These are phyloP conservation scores for Venturia nashicola DNA, from an alignment of 2,329 filamentous ascomycete genomes.

Conservation along the genomic window DNA sequence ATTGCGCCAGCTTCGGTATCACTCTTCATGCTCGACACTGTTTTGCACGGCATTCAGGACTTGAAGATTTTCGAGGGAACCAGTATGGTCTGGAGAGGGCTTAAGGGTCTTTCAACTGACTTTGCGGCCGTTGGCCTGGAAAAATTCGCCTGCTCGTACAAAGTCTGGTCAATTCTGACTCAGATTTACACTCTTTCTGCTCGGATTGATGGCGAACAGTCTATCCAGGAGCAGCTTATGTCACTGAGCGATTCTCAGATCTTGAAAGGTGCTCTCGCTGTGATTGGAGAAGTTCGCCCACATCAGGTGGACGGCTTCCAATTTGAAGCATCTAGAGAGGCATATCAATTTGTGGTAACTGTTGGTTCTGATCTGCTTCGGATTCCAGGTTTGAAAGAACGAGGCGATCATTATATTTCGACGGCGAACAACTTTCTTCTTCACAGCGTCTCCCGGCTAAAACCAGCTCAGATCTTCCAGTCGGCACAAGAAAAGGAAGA, in stretches of 20 bases:
- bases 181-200: background rate
- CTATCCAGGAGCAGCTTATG: background rate
- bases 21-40: conserved; percentile 1
- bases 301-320: conserved; percentile 5
- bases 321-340: conserved; percentile 7
- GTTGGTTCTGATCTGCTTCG: conserved; percentile 10
- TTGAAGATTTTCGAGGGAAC: background rate
- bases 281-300: background rate
- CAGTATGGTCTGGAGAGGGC: background rate
- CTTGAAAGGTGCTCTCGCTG: background rate
- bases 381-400: conserved; percentile 9
- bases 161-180: conserved; percentile 6
- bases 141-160: background rate
- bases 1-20: conserved; percentile 5
- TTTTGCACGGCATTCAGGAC: background rate
- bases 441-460: background rate
- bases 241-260: background rate
- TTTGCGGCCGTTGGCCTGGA: background rate
- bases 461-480: background rate
- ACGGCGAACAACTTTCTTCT: conserved; percentile 4
- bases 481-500: background rate
- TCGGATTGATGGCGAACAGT: background rate
- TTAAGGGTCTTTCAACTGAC: background rate
- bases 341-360: conserved; percentile 10
- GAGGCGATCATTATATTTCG: conserved; percentile 10